Base-by-base conservation (phyloP, 2,329 filamentous ascomycete genomes). In the Aspergillus sp. region DNA sequence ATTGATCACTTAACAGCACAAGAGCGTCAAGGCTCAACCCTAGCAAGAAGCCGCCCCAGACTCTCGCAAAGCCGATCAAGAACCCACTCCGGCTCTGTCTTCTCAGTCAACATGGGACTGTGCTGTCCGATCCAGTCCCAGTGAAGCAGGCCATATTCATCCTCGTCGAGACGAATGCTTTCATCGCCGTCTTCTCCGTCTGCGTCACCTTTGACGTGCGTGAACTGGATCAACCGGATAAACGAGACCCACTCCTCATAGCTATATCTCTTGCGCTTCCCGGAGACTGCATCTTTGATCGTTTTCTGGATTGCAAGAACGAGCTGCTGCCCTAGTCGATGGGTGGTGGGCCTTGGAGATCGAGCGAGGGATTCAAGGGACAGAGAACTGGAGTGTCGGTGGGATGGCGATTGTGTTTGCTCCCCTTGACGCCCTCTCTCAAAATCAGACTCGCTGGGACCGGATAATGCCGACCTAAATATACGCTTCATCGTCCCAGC, bases 191-290 rank as follows among this genome's bases (percentile, higher is more conserved):
- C 67, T 43, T 72, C 69, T 2, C 69, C 65, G 3, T 73, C 64
- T 12, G 65, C 15, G 2, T 39, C 63, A 7, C 53, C 67, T 70
- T 39, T 31, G 9, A 11, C 0, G 3, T 31, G 27, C 9, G 73
- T 82, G 62, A 87, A 86, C 2, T 83, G 78, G 39, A 96, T 90
- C 33, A 96, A 80, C 21, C 85, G 84, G 7, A 93, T 87, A 65
- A 91, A 95, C 78, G 90, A 90, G 0, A 89, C 89, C 93, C 92
- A 96, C 70, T 96, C 89, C 64, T 92, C 86, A 62, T 92, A 97
- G 0, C 79, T 81, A 70, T 96, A 97, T 54, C 81, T 82, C 55
- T 86, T 86, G 0, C 82, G 79, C 2, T 55, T 19, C 1, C 58
- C 49, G 3, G 23, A 23, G 2, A 62, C 27, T 3, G 48, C 61